phyloP scores from a whole-genome alignment of 805 yeast species.

The Ogataea kodamae region DNA sequence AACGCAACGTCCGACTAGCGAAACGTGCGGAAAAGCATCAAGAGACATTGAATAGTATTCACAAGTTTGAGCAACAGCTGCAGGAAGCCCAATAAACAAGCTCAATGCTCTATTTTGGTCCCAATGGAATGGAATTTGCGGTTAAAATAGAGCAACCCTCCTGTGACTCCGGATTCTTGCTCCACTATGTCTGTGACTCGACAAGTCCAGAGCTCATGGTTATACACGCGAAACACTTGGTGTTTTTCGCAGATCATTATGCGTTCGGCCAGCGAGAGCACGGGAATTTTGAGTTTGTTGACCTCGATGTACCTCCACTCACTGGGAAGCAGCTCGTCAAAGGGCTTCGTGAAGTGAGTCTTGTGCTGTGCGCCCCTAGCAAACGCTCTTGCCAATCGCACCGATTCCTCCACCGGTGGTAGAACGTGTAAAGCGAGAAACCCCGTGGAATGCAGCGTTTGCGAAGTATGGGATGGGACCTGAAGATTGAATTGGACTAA shows the following conservation, averaged over 20 bases:
- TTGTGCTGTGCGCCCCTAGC: conserved; percentile 48
- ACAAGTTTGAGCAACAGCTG: conserved; percentile 24
- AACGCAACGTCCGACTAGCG: conserved; percentile 21
- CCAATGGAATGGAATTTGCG: conserved; percentile 52
- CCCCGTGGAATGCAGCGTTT: conserved; percentile 52
- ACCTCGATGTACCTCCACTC: conserved; percentile 36
- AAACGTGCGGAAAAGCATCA: conserved; percentile 27
- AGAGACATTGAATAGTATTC: conserved; percentile 23
- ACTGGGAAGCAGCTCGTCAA: conserved; percentile 37
- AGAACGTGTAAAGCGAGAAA: conserved; percentile 73
- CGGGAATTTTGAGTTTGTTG: conserved; percentile 42
- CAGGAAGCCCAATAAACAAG: conserved; percentile 3
- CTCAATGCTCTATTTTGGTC: conserved; percentile 17
- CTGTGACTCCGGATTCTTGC: conserved; percentile 37
- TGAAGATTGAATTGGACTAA: conserved; percentile 82
- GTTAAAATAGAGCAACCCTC: conserved; percentile 66
- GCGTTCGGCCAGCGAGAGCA: conserved; percentile 51
- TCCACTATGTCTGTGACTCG: conserved; percentile 57
- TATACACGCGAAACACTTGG: conserved; percentile 58
- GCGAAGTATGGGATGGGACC: conserved; percentile 79
- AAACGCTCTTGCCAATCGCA: conserved; percentile 61
- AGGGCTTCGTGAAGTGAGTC: conserved; percentile 47
- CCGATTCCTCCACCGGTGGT: conserved; percentile 55
- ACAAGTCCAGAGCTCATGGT: conserved; percentile 91
- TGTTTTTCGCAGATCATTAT: conserved; percentile 59